These are phyloP conservation scores for Parachlorella kessleri DNA, from an alignment of 139 green algal genomes.

Conservation along the genomic window DNA sequence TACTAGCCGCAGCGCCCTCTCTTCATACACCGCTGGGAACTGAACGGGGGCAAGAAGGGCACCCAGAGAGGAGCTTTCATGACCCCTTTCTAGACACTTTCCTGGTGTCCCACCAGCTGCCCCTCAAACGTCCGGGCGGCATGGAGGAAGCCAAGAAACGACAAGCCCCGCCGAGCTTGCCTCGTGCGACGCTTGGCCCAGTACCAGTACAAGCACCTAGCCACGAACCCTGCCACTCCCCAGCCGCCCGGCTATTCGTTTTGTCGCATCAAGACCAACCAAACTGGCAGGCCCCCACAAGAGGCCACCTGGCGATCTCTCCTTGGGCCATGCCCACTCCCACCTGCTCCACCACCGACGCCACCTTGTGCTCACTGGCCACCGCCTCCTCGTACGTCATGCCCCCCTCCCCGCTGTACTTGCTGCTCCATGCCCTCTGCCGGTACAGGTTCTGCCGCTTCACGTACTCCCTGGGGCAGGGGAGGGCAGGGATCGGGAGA, in stretches of 20 bases:
- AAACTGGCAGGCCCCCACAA: not conserved
- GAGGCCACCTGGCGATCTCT: not conserved
- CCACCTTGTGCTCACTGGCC: constrained; percentile 36
- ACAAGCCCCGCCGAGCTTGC: no score
- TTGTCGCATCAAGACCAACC: not conserved
- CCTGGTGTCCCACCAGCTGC: no score
- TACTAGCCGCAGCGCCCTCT: constrained; percentile 35
- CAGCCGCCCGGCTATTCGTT: no score
- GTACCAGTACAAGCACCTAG: no score
- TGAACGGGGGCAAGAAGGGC: constrained; percentile 23
- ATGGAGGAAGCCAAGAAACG: no score
- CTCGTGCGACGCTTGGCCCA: no score
- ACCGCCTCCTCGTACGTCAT: constrained; percentile 80
- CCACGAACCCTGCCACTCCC: not conserved
- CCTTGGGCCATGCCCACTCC: not conserved
- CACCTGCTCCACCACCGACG: constrained; percentile 13
- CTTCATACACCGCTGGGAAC: constrained; percentile 58
- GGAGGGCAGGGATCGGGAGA: not conserved
- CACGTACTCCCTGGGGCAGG: constrained; percentile 46
- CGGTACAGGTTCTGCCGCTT: constrained; percentile 52
- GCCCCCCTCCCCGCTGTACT: constrained; percentile 45
- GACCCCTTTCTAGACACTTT: no score
- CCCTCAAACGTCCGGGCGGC: no score
- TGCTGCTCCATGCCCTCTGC: constrained; percentile 62
- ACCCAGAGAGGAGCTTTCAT: no score